These are phyloP conservation scores for Morella rubra DNA, from an alignment of 306 rosid species.

Conservation along the genomic window DNA sequence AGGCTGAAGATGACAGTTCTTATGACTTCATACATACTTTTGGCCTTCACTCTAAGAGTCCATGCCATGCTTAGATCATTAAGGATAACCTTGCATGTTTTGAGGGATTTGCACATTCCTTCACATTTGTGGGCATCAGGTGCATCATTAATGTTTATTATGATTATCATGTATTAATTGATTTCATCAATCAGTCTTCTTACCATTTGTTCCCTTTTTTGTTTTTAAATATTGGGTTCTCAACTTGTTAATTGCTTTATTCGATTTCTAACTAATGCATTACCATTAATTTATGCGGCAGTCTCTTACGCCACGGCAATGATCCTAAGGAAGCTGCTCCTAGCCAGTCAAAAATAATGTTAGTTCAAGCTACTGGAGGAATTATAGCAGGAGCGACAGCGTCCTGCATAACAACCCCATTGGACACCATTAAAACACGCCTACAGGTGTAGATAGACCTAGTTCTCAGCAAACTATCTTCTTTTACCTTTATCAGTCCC, in stretches of 20 bases:
- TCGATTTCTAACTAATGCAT: conserved; percentile 2
- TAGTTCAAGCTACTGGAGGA: conserved; percentile 85
- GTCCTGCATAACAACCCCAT: conserved; percentile 80
- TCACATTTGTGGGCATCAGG: conserved; percentile 1
- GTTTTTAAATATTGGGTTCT: neutral
- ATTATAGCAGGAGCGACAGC: conserved; percentile 85
- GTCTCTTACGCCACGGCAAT: conserved; percentile 40
- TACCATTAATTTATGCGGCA: conserved; percentile 31
- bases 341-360: conserved; percentile 46
- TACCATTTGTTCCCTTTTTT: neutral
- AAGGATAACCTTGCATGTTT: conserved; percentile 7
- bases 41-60: conserved; percentile 1
- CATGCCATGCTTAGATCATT: neutral
- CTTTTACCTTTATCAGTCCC: neutral
- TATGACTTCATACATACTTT: neutral
- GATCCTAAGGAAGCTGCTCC: conserved; percentile 44
- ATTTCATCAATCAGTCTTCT: no score
- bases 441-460: conserved; percentile 62
- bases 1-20: neutral
- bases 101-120: neutral
- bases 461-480: conserved; percentile 16
- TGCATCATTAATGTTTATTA: conserved; percentile 3
- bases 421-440: conserved; percentile 95
- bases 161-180: neutral
- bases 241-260: neutral